Evolutionary conservation across 1,284 basidiomycete genomes (phyloP).

Genomic region (Irpex sp.): DNA sequence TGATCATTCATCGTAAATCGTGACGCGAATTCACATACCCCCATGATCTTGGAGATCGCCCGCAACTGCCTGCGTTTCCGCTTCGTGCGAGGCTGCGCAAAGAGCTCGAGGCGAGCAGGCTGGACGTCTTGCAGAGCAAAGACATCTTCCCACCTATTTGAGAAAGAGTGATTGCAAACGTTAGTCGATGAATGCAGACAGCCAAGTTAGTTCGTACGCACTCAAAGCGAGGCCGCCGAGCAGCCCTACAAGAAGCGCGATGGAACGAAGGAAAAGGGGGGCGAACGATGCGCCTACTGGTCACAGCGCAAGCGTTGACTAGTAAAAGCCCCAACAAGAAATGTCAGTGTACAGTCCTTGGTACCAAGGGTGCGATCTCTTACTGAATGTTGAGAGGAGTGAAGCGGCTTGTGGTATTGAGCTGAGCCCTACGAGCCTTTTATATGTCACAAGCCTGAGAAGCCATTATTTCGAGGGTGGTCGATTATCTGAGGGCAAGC

Average conservation of each 20-base stretch:
- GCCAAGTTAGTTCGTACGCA: conserved; percentile 9
- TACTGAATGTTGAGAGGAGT: neutral
- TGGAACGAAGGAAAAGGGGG: conserved; percentile 33
- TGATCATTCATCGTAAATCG: neutral
- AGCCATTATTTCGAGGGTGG: too few relatives aligned
- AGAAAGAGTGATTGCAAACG: neutral
- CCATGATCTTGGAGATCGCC: conserved; percentile 26
- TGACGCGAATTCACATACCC: conserved; percentile 8
- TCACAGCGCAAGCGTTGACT: conserved; percentile 1
- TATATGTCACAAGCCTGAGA: too few relatives aligned
- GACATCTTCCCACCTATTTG: neutral
- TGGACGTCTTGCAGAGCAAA: neutral
- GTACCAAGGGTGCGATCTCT: neutral
- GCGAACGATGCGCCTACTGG: conserved; percentile 22
- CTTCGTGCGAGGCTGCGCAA: conserved; percentile 30
- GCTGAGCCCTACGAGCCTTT: too few relatives aligned
- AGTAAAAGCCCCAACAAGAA: neutral
- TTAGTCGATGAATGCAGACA: neutral
- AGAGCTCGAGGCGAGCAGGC: conserved; percentile 26
- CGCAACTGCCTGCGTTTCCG: conserved; percentile 25
- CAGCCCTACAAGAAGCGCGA: conserved; percentile 40
- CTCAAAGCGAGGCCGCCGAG: conserved; percentile 33
- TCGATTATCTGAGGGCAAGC: too few relatives aligned
- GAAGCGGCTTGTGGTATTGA: neutral
- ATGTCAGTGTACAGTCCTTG: neutral